Evolutionary conservation across 192 early-diverging fungal genomes (phyloP).

Genomic region (Geranomyces michiganensis): DNA sequence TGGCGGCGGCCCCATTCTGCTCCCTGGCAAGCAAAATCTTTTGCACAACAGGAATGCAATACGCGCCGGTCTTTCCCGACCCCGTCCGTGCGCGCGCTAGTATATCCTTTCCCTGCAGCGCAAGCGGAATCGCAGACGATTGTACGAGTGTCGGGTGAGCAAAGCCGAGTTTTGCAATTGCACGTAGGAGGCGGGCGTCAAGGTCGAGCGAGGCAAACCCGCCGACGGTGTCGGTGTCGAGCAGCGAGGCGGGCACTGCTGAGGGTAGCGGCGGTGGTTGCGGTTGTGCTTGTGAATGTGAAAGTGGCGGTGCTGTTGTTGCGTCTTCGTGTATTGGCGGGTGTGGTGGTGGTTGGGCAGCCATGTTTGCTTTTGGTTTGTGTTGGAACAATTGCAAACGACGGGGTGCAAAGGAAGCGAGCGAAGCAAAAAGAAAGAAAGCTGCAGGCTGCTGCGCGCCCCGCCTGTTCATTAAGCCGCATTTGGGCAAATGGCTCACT

Average conservation of each 20-base stretch:
- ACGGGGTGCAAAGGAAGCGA: too few relatives aligned
- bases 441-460: too few relatives aligned
- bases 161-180: constrained; percentile 82
- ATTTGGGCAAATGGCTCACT: too few relatives aligned
- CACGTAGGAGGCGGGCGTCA: constrained; percentile 85
- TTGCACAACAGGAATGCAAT: constrained; percentile 87
- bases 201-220: constrained; percentile 65
- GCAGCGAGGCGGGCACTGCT: constrained; percentile 21
- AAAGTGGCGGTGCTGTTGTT: too few relatives aligned
- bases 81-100: constrained; percentile 91
- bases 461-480: too few relatives aligned
- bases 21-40: constrained; percentile 80
- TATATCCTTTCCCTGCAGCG: constrained; percentile 90
- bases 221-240: constrained; percentile 20
- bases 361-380: too few relatives aligned
- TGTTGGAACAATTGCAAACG: too few relatives aligned
- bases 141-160: constrained; percentile 89
- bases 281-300: too few relatives aligned
- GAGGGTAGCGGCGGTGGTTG: not conserved
- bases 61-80: constrained; percentile 96
- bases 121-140: constrained; percentile 84
- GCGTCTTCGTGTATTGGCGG: too few relatives aligned
- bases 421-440: too few relatives aligned
- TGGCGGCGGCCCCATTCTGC: not conserved
- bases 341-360: too few relatives aligned